Base-by-base conservation (phyloP, 306 rosid genomes). In the Calophaca sinica region DNA sequence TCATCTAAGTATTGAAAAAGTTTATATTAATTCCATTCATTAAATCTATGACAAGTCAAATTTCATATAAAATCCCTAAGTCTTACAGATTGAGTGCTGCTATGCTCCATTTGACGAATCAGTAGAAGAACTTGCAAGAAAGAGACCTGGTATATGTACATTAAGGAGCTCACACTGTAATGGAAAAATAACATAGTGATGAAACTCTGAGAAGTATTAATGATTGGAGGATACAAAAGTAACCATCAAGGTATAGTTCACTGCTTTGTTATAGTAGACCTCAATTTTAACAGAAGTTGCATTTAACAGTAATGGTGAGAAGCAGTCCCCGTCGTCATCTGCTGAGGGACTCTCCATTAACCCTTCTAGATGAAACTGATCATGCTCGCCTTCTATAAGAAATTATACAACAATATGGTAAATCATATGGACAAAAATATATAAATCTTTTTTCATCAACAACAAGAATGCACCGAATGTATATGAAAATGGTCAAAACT, bases 101-200 rank as follows among this genome's bases (percentile, higher is more conserved):
- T 89, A 82, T 94, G 97, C 83, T 91, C 96, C 97, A 94, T 94
- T 83, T 94, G 98, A 74, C 98, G 93, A 83, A 91, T 88, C 80
- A 94, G 72, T 64, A 94, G 84, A 80, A 94, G 90, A 84, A 94
- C 92, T 91, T 94, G 98, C 82, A 94, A 89, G 84, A 94, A 89
- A 57, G 96, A 89, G 76, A 89, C 57, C 97, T 94, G 87, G 46
- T 68, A 74, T 74, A 78, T 46, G 28, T 74, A 69, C n/a, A 63
- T 86, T 82, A 88, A 94, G 96, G 92, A 81, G 68, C 63, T 44
- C 85, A 79, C 63, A 52, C 11, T 14, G 35, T 64, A 53, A 51
- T 32, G 82, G 49, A 85, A 46, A 42, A 68, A 50, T 32, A 76
- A 79, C 44, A 67, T 61, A 71, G 11, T 42, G 29, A 62, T 48